A percentile compares a stretch with the other conserved stretches of the same genome.
phyloP scores from a whole-genome alignment of 1,284 basidiomycete genomes.

The Laetiporus sulphureus region DNA sequence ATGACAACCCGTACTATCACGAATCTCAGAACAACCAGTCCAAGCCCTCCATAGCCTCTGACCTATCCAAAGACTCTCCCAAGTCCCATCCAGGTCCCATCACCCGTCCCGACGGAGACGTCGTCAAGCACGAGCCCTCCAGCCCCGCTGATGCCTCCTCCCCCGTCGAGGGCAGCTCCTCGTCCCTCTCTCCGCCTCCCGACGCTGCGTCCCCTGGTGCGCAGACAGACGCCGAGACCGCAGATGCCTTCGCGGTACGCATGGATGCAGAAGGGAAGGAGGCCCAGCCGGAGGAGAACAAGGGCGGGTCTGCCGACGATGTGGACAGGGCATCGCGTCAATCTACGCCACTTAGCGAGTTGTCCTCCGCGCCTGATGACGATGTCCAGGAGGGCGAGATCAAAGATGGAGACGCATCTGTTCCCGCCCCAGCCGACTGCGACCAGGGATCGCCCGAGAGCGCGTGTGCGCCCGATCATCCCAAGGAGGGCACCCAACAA shows the following conservation, averaged over 20 bases:
- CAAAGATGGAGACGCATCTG: slow-evolving; percentile 6
- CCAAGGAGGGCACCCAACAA: slow-evolving; percentile 1
- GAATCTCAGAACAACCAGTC: slow-evolving; percentile 27
- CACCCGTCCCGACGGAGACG: slow-evolving; percentile 22
- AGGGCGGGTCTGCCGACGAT: slow-evolving; percentile 13
- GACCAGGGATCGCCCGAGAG: slow-evolving; percentile 1
- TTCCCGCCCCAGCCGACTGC: not conserved
- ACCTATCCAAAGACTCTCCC: slow-evolving; percentile 7
- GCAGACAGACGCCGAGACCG: slow-evolving; percentile 16
- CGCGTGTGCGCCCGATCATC: slow-evolving; percentile 2
- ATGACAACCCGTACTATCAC: slow-evolving; percentile 24
- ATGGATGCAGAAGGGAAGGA: slow-evolving; percentile 5
- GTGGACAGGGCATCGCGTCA: slow-evolving; percentile 36
- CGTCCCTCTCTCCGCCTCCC: slow-evolving; percentile 26
- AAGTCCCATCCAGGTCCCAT: slow-evolving; percentile 11
- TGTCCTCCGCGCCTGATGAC: slow-evolving; percentile 51
- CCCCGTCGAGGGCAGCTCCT: slow-evolving; percentile 21
- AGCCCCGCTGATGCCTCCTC: slow-evolving; percentile 21
- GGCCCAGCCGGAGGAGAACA: slow-evolving; percentile 13
- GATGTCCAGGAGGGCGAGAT: slow-evolving; percentile 8
- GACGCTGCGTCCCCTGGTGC: slow-evolving; percentile 23
- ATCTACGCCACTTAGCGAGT: slow-evolving; percentile 64
- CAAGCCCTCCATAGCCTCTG: too few relatives aligned
- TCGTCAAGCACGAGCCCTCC: slow-evolving; percentile 18
- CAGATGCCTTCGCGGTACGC: slow-evolving; percentile 23